Base-by-base conservation (phyloP, 2,329 filamentous ascomycete genomes). In the Saccharata proteae region DNA sequence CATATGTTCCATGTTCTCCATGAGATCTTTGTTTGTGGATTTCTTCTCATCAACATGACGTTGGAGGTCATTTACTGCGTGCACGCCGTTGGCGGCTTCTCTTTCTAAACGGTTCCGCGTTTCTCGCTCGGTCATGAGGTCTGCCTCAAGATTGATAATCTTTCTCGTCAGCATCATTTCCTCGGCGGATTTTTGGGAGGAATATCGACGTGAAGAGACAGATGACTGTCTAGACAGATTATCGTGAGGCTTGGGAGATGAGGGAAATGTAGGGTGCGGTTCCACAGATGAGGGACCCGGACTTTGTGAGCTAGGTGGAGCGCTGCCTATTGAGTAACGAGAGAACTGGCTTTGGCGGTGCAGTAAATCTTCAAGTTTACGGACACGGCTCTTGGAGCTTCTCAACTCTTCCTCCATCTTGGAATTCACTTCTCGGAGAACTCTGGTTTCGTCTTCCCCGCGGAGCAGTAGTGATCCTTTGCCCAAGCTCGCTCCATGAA, bases 1-100 rank as follows among this genome's bases (percentile, higher is more conserved):
- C 41, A 92, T 72, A 9, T 86, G 79, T 49, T 96, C 85, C 61
- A 98, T 83, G 48, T 98, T 98, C 41, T 83, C 79, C 58, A 98
- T 75, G 7, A 98, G 71, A 53, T 96, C 90, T 44, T 81, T 80
- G 55, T 98, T 98, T 1, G 81, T 94, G 3, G 83, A 86, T 44
- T 90, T 83, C 5, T 74, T 82, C 53, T 96, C 88, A 40, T 90
- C 75, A 38, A 93, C 71, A 45, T 77, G 77, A 46, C 64, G 71
- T 59, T 69, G 77, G 48, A 71, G 71, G 44, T 73, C 68, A 43
- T 62, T 69, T 49, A 71, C 72, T 42, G 67, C 69, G 17, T 52
- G 47, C 41, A 52, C 62, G 30, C 68, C 67, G 3, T 62, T 58
- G 32, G 69, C 65, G 3, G 80, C 67, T 38, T 92, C 81, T 43